phyloP scores from a whole-genome alignment of 768 basidiomycete genomes.

The Termitomyces sp. region DNA sequence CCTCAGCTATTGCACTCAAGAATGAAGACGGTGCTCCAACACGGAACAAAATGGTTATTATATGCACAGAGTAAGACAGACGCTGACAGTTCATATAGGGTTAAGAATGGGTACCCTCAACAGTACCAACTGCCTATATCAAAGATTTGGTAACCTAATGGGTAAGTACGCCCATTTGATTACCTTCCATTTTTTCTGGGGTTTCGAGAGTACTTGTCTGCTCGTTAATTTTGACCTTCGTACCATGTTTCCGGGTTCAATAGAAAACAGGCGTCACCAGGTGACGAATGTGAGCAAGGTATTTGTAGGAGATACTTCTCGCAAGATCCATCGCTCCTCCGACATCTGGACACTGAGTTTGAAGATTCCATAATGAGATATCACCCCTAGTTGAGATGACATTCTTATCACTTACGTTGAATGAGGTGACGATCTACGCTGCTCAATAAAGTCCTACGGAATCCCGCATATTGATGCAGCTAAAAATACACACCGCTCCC shows the following conservation, averaged over 20 bases:
- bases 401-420: not conserved
- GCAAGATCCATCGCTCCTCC: slow-evolving; percentile 15
- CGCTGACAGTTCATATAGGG: not conserved
- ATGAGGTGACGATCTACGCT: slow-evolving; percentile 7
- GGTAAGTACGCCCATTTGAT: no score
- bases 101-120: not conserved
- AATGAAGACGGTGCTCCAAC: not conserved
- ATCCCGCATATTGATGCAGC: slow-evolving; percentile 8
- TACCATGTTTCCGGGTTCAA: slow-evolving; percentile 6
- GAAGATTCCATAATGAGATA: slow-evolving; percentile 8
- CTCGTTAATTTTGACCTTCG: not conserved
- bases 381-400: slow-evolving; percentile 6
- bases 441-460: slow-evolving; percentile 15
- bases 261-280: slow-evolving; percentile 8
- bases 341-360: slow-evolving; percentile 9
- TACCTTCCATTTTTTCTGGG: not conserved
- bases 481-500: slow-evolving; percentile 15
- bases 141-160: not conserved
- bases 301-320: no score
- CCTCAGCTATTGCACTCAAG: not conserved
- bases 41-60: not conserved
- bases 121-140: not conserved
- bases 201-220: not conserved
- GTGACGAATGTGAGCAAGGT: slow-evolving; percentile 10
- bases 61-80: not conserved